Base-by-base conservation (phyloP, 2,329 filamentous ascomycete genomes). In the Phoma sp. region DNA sequence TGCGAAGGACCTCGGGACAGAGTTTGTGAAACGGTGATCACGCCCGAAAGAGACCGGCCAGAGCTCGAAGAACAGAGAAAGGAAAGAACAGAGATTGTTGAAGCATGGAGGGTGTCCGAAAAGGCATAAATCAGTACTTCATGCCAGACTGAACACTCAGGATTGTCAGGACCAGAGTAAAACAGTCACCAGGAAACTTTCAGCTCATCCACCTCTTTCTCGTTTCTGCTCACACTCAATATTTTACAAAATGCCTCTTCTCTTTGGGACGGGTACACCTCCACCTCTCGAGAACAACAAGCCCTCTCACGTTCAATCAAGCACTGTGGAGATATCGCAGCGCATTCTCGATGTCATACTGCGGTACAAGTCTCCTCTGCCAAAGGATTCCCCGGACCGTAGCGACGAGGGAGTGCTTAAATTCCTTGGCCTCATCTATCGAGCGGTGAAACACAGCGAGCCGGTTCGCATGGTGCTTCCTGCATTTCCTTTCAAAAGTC, bases 401-500 rank as follows among this genome's bases (percentile, higher is more conserved):
- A 58, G 54, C 39, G 60, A 62, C 41, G 60, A 62, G 36, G 60
- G 60, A 27, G 48, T 50, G 12, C 37, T 62, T 12, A 60, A 54
- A 32, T 62, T 51, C 31, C 43, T 62, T 4, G 29, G 50, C 17
- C 43, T 58, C n/a, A 60, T 62, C 24, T 62, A 60, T 25, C 49
- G 49, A 22, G 40, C 44, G 13, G 58, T 58, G 25, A 58, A 61
- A 44, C 43, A 50, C n/a, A 52, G 27, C 25, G 37, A 61, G 33
- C 53, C 66, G 10, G 51, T 69, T 9, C 53, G 44, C 6, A 52
- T 69, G 37, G 50, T 65, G 9, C 74, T 87, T 0, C 85, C 85
- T 0, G 84, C 83, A 0, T 87, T 87, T 39, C 85, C 85, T 0
- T 87, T 85, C 76, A 87, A 87, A 61, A 85, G 82, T 0, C 81